Percentiles rank a stretch among this genome's conserved stretches.
These are phyloP conservation scores for Tylopilus felleus DNA, from an alignment of 768 basidiomycete species.

Conservation along the genomic window DNA sequence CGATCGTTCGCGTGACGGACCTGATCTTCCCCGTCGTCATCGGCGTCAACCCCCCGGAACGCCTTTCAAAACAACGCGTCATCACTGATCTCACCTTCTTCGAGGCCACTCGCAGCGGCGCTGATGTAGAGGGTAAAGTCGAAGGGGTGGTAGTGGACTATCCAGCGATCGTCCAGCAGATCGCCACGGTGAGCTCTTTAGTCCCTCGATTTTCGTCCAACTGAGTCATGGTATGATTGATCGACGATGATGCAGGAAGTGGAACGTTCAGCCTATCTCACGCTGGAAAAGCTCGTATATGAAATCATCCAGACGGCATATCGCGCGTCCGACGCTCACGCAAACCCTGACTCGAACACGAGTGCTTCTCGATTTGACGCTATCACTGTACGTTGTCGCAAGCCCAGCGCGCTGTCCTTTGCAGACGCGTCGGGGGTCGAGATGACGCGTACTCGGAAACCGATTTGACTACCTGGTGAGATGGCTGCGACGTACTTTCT, in stretches of 20 bases:
- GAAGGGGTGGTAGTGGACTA: constrained; percentile 33
- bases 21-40: constrained; percentile 56
- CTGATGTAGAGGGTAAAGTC: neutral
- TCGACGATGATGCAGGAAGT: constrained; percentile 1
- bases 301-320: constrained; percentile 48
- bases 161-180: constrained; percentile 30
- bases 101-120: constrained; percentile 26
- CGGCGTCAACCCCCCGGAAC: constrained; percentile 69
- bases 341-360: neutral
- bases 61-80: constrained; percentile 61
- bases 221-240: neutral
- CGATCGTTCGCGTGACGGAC: constrained; percentile 42
- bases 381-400: constrained; percentile 56
- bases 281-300: constrained; percentile 33
- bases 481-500: neutral
- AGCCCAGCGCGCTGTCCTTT: constrained; percentile 70
- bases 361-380: constrained; percentile 31
- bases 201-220: neutral
- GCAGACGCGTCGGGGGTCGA: constrained; percentile 61
- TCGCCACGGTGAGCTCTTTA: constrained; percentile 25
- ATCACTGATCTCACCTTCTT: constrained; percentile 49
- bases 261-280: constrained; percentile 14
- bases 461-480: neutral
- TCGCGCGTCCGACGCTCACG: constrained; percentile 52
- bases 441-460: constrained; percentile 42